Base-by-base conservation (phyloP, 495 filamentous ascomycete species). In the Pyrenula massariospora region DNA sequence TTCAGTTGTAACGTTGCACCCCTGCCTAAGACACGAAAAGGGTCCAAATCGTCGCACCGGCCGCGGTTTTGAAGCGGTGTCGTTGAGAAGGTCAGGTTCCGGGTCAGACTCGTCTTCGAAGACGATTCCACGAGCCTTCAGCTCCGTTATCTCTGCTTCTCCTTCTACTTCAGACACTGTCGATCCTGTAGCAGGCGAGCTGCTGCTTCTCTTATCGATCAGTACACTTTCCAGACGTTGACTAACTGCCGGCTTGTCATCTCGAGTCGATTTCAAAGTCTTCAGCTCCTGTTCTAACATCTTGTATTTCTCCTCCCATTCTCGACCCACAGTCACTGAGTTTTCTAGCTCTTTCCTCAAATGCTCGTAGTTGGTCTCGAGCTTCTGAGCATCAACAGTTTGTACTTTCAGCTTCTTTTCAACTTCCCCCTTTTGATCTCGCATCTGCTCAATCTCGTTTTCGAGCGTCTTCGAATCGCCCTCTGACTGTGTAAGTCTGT, bases 81-180 rank as follows among this genome's bases (percentile, higher is more conserved):
- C 31, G 31, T 5, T 8, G 5, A 8, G 8, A 8, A 20, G n/a
- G 8, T 24, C 50, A 10, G 22, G 19, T 52, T 52, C 50, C 50
- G 50, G 22, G 50, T 20, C n/a, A 21, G 50, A 52, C n/a, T 52
- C 50, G 20, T 52, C 50, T 52, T 52, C 50, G 50, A 52, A 52
- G n/a, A 52, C 20, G 50, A 52, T 19, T 52, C 50, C 50, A 21
- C 50, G n/a, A 24, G 8, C 10, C 19, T 52, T 52, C 22, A 52
- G 19, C 8, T 52, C 22, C 20, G 8, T 5, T 5, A 52, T 20
- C 50, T 21, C n/a, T 19, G 8, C 19, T 24, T 52, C 22, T 52
- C 8, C 8, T 8, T 52, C 50, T 19, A n/a, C n/a, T 8, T 42
- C 31, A 42, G 31, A 42, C 5, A 15, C 15, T 42, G 31, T 42